Conservation (phyloP, 2,329 filamentous ascomycete species). For the Amylocarpus encephaloides region DNA sequence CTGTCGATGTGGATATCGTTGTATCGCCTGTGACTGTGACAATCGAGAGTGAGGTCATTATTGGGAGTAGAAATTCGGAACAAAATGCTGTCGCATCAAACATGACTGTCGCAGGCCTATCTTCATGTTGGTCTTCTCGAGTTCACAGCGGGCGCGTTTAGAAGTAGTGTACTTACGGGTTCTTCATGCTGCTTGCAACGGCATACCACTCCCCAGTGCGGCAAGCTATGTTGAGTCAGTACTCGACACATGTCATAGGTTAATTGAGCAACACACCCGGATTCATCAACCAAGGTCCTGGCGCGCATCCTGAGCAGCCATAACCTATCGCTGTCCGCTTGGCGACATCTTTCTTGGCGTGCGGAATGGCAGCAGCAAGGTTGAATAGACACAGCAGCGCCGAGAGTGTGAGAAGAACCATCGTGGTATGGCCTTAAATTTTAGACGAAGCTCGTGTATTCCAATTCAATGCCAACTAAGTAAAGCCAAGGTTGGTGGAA, state of each 20-base stretch:
- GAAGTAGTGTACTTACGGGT: slow-evolving; percentile 5
- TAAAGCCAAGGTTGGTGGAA: not conserved
- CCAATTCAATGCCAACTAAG: not conserved
- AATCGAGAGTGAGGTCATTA: slow-evolving; percentile 7
- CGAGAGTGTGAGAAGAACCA: not conserved
- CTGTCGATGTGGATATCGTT: slow-evolving; percentile 8
- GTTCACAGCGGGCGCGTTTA: not conserved
- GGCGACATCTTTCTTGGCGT: not conserved
- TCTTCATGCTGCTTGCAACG: slow-evolving; percentile 14
- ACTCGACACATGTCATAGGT: not conserved
- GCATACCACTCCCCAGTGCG: slow-evolving; percentile 10
- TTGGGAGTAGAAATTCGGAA: slow-evolving; percentile 10
- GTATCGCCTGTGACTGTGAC: slow-evolving; percentile 7
- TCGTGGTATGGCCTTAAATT: not conserved
- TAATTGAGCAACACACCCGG: slow-evolving; percentile 4
- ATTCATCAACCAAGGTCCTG: slow-evolving; percentile 9
- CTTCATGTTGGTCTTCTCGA: not conserved
- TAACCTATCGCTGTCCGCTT: slow-evolving; percentile 5
- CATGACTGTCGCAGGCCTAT: slow-evolving; percentile 5
- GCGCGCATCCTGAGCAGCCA: slow-evolving; percentile 8
- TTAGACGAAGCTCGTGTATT: not conserved
- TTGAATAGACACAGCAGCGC: slow-evolving; percentile 1
- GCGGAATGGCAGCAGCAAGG: not conserved
- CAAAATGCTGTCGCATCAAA: slow-evolving; percentile 13
- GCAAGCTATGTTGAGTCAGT: slow-evolving; percentile 9